Conservation (phyloP, 2,329 filamentous ascomycete species). For the Bimuria novae-zelandiae region DNA sequence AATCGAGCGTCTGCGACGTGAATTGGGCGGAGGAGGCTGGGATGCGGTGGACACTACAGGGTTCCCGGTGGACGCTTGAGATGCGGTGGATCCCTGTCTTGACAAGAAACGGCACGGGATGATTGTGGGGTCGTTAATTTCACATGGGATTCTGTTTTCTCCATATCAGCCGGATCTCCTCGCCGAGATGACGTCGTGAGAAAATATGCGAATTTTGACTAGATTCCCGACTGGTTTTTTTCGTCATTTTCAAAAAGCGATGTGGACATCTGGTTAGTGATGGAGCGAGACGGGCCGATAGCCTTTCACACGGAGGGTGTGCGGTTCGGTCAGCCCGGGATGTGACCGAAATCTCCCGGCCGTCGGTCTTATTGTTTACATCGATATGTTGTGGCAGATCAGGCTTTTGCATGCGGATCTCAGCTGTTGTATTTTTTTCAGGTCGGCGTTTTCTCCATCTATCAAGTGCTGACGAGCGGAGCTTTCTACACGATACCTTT, state of each 20-base stretch:
- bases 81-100: not conserved
- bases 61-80: not conserved
- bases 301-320: not conserved
- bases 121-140: not conserved
- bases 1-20: slow-evolving; percentile 27
- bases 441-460: not conserved
- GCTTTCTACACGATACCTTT: no score
- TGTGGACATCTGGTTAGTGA: not conserved
- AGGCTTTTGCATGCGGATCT: not conserved
- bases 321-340: not conserved
- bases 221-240: not conserved
- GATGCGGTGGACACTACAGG: not conserved
- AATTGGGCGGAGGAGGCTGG: not conserved
- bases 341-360: not conserved
- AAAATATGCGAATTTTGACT: not conserved
- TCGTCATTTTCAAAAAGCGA: no score
- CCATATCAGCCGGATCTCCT: no score
- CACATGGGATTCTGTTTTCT: not conserved
- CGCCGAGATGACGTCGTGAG: not conserved
- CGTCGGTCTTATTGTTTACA: no score
- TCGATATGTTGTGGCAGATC: no score
- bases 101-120: not conserved
- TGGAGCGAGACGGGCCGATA: not conserved
- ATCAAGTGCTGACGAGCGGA: not conserved
- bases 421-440: not conserved